phyloP scores from a whole-genome alignment of 441 rosid species.

The Erodium texanum region DNA sequence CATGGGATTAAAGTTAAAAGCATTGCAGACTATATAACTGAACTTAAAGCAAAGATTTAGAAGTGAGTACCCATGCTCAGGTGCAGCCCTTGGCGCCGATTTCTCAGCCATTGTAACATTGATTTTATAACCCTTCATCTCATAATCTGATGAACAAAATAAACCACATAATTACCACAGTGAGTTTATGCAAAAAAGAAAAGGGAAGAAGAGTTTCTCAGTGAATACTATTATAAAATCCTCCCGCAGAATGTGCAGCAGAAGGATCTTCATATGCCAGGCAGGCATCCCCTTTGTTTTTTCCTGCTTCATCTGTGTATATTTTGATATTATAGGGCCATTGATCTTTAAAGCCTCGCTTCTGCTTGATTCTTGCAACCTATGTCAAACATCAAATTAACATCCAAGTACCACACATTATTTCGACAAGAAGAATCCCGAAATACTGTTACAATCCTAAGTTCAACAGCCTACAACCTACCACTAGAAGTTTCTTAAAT shows the following conservation, averaged over 20 bases:
- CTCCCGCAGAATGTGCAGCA: conserved; percentile 88
- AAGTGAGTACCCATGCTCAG: conserved; percentile 49
- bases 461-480: background rate
- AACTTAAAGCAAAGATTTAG: background rate
- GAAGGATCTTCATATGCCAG: conserved; percentile 91
- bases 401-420: background rate
- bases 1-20: background rate
- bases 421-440: background rate
- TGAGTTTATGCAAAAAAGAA: background rate
- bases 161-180: conserved; percentile 3
- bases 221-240: conserved; percentile 64
- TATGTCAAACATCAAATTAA: conserved; percentile 18
- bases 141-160: conserved; percentile 46
- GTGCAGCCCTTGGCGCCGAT: conserved; percentile 54
- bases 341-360: conserved; percentile 91
- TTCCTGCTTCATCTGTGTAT: conserved; percentile 87
- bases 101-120: conserved; percentile 86
- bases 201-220: background rate
- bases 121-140: conserved; percentile 69
- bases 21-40: background rate
- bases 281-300: conserved; percentile 80
- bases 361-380: conserved; percentile 96
- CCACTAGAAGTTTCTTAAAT: background rate
- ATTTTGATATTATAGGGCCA: conserved; percentile 95
- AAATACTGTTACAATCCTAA: background rate